Evolutionary conservation across 2,329 filamentous ascomycete genomes (phyloP).

Genomic region (Leptographium galeiforme): DNA sequence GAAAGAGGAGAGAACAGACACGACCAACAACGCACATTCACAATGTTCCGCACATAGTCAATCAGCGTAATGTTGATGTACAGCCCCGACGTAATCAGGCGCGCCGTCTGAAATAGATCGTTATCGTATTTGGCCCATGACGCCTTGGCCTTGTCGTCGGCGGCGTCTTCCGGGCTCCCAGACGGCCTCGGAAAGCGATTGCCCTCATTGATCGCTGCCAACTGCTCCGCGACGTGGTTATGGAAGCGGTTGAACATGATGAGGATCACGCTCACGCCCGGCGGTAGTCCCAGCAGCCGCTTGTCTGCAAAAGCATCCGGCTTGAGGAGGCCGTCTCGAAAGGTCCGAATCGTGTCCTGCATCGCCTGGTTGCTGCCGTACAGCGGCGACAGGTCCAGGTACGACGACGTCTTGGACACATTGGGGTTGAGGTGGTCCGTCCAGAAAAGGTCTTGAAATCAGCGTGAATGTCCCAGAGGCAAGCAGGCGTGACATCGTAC

Average conservation of each 20-base stretch:
- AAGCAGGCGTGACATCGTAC: slow-evolving; percentile 19
- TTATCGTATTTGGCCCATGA: slow-evolving; percentile 60
- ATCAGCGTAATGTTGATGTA: slow-evolving; percentile 69
- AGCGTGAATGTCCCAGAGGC: too few species aligned
- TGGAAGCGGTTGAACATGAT: slow-evolving; percentile 79
- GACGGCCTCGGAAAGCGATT: slow-evolving; percentile 60
- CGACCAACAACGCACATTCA: slow-evolving; percentile 30
- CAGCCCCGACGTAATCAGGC: slow-evolving; percentile 59
- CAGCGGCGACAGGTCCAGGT: slow-evolving; percentile 57
- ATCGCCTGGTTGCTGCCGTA: slow-evolving; percentile 57
- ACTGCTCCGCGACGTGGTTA: slow-evolving; percentile 68
- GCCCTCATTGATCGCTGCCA: slow-evolving; percentile 77
- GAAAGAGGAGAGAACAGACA: neutral
- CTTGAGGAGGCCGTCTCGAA: slow-evolving; percentile 59
- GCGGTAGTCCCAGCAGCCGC: slow-evolving; percentile 56
- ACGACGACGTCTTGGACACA: slow-evolving; percentile 55
- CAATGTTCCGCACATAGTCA: slow-evolving; percentile 68
- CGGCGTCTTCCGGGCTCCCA: slow-evolving; percentile 21
- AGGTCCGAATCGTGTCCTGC: slow-evolving; percentile 54
- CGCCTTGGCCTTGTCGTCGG: slow-evolving; percentile 32
- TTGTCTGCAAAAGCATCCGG: slow-evolving; percentile 60
- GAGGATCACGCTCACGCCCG: slow-evolving; percentile 56
- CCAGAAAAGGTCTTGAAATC: slow-evolving; percentile 48
- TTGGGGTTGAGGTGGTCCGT: slow-evolving; percentile 48
- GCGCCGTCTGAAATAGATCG: slow-evolving; percentile 66